Percentiles rank a stretch among this genome's conserved stretches.
These are phyloP conservation scores for Raphanus hybrid DNA, from an alignment of 441 rosid species.

Conservation along the genomic window DNA sequence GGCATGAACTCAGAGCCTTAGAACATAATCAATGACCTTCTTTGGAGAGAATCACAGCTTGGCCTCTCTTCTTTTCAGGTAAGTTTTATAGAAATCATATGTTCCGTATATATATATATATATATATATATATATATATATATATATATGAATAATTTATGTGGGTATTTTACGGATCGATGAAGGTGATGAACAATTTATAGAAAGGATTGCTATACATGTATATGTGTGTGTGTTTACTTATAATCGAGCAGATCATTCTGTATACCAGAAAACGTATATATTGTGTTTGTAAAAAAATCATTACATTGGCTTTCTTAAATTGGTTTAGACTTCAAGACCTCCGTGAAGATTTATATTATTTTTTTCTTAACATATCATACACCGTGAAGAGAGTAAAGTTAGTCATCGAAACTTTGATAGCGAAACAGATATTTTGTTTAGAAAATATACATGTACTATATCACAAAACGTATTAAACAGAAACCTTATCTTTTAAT, in stretches of 20 bases:
- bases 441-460: background rate
- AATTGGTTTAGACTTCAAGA: conserved; percentile 8
- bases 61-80: conserved; percentile 41
- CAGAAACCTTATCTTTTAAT: background rate
- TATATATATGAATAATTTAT: background rate
- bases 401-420: conserved; percentile 15
- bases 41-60: conserved; percentile 38
- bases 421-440: conserved; percentile 36
- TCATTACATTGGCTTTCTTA: background rate
- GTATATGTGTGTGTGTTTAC: background rate
- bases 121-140: background rate
- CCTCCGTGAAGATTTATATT: background rate
- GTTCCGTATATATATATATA: background rate
- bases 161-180: conserved; percentile 10
- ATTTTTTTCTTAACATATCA: background rate
- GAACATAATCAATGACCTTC: conserved; percentile 43
- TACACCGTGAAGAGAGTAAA: conserved; percentile 2
- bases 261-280: conserved; percentile 6
- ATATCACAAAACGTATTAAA: background rate
- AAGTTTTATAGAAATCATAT: background rate
- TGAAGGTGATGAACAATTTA: conserved; percentile 12
- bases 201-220: conserved; percentile 12
- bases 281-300: background rate
- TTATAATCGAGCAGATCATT: conserved; percentile 18
- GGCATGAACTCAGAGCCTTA: conserved; percentile 38